Evolutionary conservation across 345 rosid genomes (phyloP).

Genomic region (Aethionema arabicum): DNA sequence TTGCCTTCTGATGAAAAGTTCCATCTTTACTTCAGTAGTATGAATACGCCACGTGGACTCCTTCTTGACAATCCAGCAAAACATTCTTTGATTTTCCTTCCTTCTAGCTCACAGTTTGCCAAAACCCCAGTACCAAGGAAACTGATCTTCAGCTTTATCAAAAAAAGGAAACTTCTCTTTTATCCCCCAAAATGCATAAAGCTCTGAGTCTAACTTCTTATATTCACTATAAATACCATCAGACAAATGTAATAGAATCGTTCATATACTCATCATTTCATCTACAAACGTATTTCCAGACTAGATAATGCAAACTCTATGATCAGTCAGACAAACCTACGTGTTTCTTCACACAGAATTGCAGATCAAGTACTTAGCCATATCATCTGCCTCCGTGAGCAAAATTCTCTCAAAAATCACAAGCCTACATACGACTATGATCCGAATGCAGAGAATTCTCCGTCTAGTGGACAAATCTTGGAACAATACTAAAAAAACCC

Average conservation of each 20-base stretch:
- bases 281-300: background rate
- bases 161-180: conserved; percentile 11
- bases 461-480: conserved; percentile 16
- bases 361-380: conserved; percentile 15
- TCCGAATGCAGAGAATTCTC: conserved; percentile 26
- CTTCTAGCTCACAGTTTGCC: conserved; percentile 20
- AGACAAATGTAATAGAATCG: conserved; percentile 5
- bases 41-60: conserved; percentile 21
- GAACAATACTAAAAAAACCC: conserved; percentile 22
- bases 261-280: conserved; percentile 16
- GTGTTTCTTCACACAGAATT: background rate
- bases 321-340: background rate
- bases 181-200: conserved; percentile 15
- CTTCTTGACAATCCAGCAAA: conserved; percentile 25
- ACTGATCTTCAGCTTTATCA: conserved; percentile 2
- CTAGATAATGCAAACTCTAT: background rate
- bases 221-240: conserved; percentile 14
- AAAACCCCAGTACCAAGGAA: conserved; percentile 26
- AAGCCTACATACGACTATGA: conserved; percentile 13
- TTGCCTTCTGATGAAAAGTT: conserved; percentile 21
- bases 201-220: conserved; percentile 14
- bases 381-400: conserved; percentile 29
- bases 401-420: conserved; percentile 25
- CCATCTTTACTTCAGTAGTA: conserved; percentile 28
- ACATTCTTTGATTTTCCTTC: conserved; percentile 12